Evolutionary conservation across 2,329 filamentous ascomycete species (phyloP).

Genomic region (Neodidymelliopsis sp.): DNA sequence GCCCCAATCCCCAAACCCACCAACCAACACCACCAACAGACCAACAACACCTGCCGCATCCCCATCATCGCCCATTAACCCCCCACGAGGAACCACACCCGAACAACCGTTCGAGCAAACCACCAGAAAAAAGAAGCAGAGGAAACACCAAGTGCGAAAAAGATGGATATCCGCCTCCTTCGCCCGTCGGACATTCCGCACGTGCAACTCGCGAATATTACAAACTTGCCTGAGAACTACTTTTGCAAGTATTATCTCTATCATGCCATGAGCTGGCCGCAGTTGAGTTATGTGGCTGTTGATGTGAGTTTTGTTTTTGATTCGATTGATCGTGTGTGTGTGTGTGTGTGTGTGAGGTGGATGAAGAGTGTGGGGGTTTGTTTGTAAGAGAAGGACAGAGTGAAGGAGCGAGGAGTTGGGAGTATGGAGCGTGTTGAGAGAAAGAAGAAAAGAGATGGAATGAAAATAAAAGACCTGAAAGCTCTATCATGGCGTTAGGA

Average conservation of each 20-base stretch:
- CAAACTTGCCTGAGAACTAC: slow-evolving; percentile 99
- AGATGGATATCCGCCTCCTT: slow-evolving; percentile 90
- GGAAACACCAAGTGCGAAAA: no score
- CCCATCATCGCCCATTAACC: no score
- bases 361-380: background rate
- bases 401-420: background rate
- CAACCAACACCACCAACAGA: no score
- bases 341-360: background rate
- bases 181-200: slow-evolving; percentile 83
- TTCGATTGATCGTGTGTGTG: no score
- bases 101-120: no score
- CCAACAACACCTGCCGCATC: no score
- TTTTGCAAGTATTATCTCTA: slow-evolving; percentile 99
- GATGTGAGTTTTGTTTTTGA: slow-evolving; percentile 61
- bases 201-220: slow-evolving; percentile 98
- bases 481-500: no score
- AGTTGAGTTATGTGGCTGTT: slow-evolving; percentile 95
- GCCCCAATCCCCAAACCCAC: no score
- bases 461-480: no score
- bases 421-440: no score
- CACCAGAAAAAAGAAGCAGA: no score
- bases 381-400: background rate
- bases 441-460: background rate
- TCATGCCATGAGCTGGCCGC: slow-evolving; percentile 97
- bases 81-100: no score